phyloP scores from a whole-genome alignment of 140 eudicot genomes.

The Bidens hawaiensis region DNA sequence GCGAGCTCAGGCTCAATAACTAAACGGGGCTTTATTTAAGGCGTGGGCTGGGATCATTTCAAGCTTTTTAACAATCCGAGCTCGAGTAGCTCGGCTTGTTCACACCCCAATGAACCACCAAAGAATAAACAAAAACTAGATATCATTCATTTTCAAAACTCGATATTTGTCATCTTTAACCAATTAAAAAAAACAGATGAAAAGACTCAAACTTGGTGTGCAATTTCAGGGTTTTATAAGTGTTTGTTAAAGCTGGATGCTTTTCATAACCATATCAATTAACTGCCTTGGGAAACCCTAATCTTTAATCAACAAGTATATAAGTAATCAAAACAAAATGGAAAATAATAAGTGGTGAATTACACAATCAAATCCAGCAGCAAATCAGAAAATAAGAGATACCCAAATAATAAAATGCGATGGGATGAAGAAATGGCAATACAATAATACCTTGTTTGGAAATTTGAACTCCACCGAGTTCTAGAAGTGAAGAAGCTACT shows the following conservation, averaged over 20 bases:
- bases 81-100: no score
- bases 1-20: no score
- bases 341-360: not conserved
- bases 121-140: not conserved
- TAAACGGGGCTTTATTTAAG: no score
- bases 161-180: not conserved
- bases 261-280: not conserved
- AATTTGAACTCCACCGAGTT: slow-evolving; percentile 75
- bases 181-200: not conserved
- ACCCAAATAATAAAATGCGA: not conserved
- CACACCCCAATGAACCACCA: no score
- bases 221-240: not conserved
- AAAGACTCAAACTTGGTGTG: not conserved
- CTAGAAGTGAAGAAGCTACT: slow-evolving; percentile 46
- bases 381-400: slow-evolving; percentile 1
- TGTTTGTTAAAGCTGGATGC: slow-evolving; percentile 1
- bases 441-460: slow-evolving; percentile 86
- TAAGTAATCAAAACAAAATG: not conserved
- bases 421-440: not conserved
- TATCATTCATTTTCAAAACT: not conserved
- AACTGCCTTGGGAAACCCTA: no score
- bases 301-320: slow-evolving; percentile 5
- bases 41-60: no score
- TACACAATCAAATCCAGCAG: not conserved
- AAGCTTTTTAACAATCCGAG: no score